phyloP scores from a whole-genome alignment of 2,329 filamentous ascomycete species.

The Phyllosticta citrichinensis region DNA sequence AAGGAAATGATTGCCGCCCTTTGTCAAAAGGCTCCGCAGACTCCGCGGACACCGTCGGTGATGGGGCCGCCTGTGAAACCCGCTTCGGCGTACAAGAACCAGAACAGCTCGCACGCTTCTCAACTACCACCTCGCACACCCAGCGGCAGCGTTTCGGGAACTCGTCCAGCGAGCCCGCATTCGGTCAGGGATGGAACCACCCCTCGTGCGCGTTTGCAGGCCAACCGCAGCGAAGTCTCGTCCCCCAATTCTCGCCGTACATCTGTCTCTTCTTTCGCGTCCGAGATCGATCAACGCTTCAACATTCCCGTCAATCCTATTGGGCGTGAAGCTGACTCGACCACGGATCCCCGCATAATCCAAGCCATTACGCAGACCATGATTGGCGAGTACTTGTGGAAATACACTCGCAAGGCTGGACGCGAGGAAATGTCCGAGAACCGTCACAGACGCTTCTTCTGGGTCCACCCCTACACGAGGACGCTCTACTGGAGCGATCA shows the following conservation, averaged over 20 bases:
- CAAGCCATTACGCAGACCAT: constrained; percentile 98
- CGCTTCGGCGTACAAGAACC: constrained; percentile 57
- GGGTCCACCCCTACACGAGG: constrained; percentile 95
- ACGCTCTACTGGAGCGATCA: constrained; percentile 94
- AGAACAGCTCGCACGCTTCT: constrained; percentile 16
- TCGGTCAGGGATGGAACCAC: constrained; percentile 42
- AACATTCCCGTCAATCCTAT: constrained; percentile 48
- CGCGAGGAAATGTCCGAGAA: constrained; percentile 80
- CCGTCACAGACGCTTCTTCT: constrained; percentile 91
- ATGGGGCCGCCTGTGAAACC: constrained; percentile 85
- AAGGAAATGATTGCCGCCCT: constrained; percentile 76
- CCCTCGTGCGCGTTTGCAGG: constrained; percentile 39
- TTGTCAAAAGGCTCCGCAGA: constrained; percentile 30
- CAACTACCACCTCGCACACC: constrained; percentile 29
- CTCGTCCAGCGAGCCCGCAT: constrained; percentile 34
- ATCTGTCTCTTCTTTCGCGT: constrained; percentile 90
- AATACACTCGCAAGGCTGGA: constrained; percentile 93
- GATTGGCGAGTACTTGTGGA: constrained; percentile 99
- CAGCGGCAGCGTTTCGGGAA: constrained; percentile 29
- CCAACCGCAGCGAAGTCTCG: constrained; percentile 36
- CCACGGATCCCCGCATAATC: constrained; percentile 94
- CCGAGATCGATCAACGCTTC: constrained; percentile 86
- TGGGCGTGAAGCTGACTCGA: constrained; percentile 16
- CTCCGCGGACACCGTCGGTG: constrained; percentile 21
- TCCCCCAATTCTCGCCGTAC: constrained; percentile 57